A percentile compares a stretch with the other conserved stretches of the same genome.
These are phyloP conservation scores for Dendrobium nobile DNA, from an alignment of 106 monocot species.

Conservation along the genomic window DNA sequence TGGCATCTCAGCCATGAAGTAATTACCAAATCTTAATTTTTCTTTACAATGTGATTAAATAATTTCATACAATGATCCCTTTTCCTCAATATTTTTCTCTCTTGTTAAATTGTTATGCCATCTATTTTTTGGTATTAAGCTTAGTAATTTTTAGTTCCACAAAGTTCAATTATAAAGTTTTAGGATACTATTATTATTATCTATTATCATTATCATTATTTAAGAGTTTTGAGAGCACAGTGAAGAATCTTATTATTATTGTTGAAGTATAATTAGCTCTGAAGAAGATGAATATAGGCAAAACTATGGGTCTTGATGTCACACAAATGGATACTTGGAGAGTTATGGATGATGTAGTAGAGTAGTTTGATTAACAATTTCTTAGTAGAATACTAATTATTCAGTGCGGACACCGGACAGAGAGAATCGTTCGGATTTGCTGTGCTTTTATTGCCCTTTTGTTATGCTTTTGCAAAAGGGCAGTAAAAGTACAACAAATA, in stretches of 20 bases:
- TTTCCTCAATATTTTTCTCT: background rate
- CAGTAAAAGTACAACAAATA: too few relatives aligned
- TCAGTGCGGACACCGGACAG: too few relatives aligned
- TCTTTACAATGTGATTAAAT: background rate
- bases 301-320: too few relatives aligned
- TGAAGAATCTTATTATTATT: too few relatives aligned
- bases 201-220: background rate
- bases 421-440: too few relatives aligned
- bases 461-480: too few relatives aligned
- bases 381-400: too few relatives aligned
- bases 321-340: too few relatives aligned
- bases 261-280: too few relatives aligned
- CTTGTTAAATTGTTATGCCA: background rate
- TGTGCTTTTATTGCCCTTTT: too few relatives aligned
- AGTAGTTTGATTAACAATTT: too few relatives aligned
- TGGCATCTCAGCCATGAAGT: conserved; percentile 99
- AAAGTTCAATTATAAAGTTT: background rate
- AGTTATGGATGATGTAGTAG: too few relatives aligned
- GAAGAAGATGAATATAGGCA: background rate
- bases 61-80: background rate
- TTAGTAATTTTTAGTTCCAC: background rate
- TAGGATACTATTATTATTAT: background rate
- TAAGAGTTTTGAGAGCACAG: background rate
- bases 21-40: conserved; percentile 3
- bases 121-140: background rate